phyloP scores from a whole-genome alignment of 257 asterid genomes.

The Avicennia marina region DNA sequence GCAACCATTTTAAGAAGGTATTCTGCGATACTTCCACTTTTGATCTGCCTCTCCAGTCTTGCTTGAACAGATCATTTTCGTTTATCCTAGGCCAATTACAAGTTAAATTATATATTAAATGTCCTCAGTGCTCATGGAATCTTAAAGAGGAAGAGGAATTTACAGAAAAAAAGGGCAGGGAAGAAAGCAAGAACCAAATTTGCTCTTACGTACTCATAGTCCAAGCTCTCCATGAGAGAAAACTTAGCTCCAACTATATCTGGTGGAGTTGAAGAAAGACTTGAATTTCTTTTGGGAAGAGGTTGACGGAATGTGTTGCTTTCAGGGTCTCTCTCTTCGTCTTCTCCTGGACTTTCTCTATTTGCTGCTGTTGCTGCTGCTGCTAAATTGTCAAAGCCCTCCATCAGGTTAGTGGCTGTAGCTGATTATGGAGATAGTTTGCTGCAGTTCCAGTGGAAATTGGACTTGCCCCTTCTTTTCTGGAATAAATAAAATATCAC shows the following conservation, averaged over 20 bases:
- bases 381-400: constrained; percentile 27
- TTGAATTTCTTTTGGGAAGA: constrained; percentile 56
- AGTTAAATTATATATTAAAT: neutral
- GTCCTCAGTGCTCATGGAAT: constrained; percentile 4
- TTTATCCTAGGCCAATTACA: constrained; percentile 45
- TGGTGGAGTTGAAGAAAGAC: constrained; percentile 48
- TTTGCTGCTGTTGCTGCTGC: constrained; percentile 27
- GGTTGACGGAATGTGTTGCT: constrained; percentile 54
- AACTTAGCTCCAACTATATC: constrained; percentile 86
- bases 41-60: constrained; percentile 92
- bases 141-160: too few species aligned
- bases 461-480: too few species aligned
- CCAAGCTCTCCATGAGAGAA: constrained; percentile 85
- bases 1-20: constrained; percentile 64
- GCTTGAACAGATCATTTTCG: constrained; percentile 91
- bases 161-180: too few species aligned
- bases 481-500: too few species aligned
- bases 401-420: constrained; percentile 25
- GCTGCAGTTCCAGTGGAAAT: too few species aligned
- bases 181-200: neutral
- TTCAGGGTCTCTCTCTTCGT: constrained; percentile 51
- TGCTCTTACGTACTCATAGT: constrained; percentile 62
- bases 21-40: constrained; percentile 63
- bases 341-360: constrained; percentile 30
- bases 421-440: too few species aligned